Evolutionary conservation across 129 eudicot genomes (phyloP), one percentile per base, ranked within the genome.

Genomic region (Tanacetum coccineum): DNA sequence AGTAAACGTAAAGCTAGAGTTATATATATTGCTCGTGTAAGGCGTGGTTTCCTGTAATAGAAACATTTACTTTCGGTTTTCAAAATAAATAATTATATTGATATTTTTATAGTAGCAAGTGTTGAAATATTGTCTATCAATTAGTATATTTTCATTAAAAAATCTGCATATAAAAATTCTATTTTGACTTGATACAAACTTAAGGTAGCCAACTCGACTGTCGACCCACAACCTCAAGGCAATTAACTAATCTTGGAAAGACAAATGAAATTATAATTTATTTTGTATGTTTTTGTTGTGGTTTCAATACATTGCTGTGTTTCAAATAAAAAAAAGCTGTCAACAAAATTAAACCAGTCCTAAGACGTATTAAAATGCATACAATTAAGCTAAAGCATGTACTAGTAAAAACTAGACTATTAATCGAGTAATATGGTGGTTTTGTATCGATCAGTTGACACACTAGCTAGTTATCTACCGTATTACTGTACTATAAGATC

Each of bases 1-100:
- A 51, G 64, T 64, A 73, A 64, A 73, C 71, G 62, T 63, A 42
- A 73, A 73, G 77, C 7, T 48, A 63, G 21, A 49, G 48, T 36
- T 36, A 36, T 36, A 47, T 73, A 19, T 63, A 53, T 64, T 40
- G 55, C 30, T 73, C 61, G 47, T 64, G 77, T 73, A 73, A 73
- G 71, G 65, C 39, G 22, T 73, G 71, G 77, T 73, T 64, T 73
- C 77, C 71, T 64, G 20, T 64, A 64, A 64, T 64, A 73, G 65
- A 64, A 64, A 64, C 77, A 73, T 64, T 64, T 64, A 44, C 65
- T 26, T 44, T 42, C 58, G 75, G 58, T n/a, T 73, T 30, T 54
- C 55, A 13, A 70, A 53, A 54, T 42, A n/a, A 55, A 25, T 53
- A 21, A 64, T 64, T 46, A 42, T 42, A 22, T 15, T 73, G 6